Conservation (phyloP, 345 rosid species). For the Populus euphratica region DNA sequence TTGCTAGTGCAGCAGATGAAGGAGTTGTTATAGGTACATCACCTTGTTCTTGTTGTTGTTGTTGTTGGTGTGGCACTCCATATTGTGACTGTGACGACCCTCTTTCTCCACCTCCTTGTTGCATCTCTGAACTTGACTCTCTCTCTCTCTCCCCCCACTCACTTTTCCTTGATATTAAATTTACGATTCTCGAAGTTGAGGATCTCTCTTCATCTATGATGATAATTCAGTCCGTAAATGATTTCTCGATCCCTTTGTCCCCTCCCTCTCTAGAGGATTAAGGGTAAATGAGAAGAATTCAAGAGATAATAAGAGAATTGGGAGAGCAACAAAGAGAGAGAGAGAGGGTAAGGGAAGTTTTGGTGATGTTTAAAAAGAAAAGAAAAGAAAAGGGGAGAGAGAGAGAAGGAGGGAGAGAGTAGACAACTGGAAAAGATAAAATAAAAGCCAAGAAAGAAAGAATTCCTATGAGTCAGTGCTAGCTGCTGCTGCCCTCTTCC, state of each 20-base stretch:
- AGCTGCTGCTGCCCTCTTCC: constrained; percentile 1
- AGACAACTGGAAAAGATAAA: constrained; percentile 34
- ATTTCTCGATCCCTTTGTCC: constrained; percentile 1
- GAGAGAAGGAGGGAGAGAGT: background rate
- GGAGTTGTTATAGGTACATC: constrained; percentile 7
- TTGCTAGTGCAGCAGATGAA: constrained; percentile 9
- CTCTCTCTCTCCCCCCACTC: background rate
- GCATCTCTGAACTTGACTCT: constrained; percentile 32
- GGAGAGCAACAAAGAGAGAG: background rate
- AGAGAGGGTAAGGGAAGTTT: background rate
- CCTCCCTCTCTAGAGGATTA: background rate
- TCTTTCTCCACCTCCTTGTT: constrained; percentile 46
- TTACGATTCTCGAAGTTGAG: background rate
- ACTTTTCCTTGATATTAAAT: background rate
- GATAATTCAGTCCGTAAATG: background rate
- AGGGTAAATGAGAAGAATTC: constrained; percentile 6
- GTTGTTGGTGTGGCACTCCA: constrained; percentile 8
- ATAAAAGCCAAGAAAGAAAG: constrained; percentile 26
- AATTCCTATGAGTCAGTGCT: constrained; percentile 48
- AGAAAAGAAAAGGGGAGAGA: background rate
- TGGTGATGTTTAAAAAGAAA: constrained; percentile 3
- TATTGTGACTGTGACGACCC: constrained; percentile 35
- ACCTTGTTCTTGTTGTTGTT: background rate
- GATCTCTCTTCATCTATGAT: constrained; percentile 14
- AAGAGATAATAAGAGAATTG: background rate